Base-by-base conservation (phyloP, 441 rosid species). In the Erysimum cheiri region DNA sequence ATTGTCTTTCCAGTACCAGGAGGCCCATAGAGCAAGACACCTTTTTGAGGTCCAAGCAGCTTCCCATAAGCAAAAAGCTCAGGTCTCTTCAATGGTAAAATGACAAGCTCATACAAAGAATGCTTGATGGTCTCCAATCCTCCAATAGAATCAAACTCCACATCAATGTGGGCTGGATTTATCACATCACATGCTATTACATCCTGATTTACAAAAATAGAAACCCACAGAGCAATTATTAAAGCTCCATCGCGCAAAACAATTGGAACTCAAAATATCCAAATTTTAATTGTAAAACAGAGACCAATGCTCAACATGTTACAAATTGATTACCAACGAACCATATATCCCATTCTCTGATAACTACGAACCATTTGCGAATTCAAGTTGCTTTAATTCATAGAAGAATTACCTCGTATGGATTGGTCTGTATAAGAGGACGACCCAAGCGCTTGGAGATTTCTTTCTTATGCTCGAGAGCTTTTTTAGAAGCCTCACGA, bases 1-100 rank as follows among this genome's bases (percentile, higher is more conserved):
- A 95, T 95, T 36, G 99, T 95, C 89, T 92, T 92, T 44, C 99
- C 99, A 11, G 99, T 92, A 63, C 99, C 99, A 10, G 97, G 99
- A 22, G 99, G 97, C 3, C 98, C 99, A 77, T 80, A 92, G 44
- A 95, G 81, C 85, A 92, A 76, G 58, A 95, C 98, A 55, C 99
- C 99, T 74, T 95, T 95, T 54, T 92, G 98, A 29, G 97, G 98
- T 11, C 98, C 92, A 57, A 95, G 96, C 46, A 95, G 91, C 83
- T 87, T 95, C 55, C 97, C 98, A 66, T 84, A 78, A 26, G 93
- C 81, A 77, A 95, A 95, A 70, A 92, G 86, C 41, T 92, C 97
- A 46, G 99, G 97, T 65, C 98, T 88, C 62, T 83, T 81, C 14
- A 95, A 62, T 0, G 96, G 98, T 57, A 94, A 87, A 69, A 94